Evolutionary conservation across 208 protist species (phyloP).

Genomic region (Wallacemonas sp.): DNA sequence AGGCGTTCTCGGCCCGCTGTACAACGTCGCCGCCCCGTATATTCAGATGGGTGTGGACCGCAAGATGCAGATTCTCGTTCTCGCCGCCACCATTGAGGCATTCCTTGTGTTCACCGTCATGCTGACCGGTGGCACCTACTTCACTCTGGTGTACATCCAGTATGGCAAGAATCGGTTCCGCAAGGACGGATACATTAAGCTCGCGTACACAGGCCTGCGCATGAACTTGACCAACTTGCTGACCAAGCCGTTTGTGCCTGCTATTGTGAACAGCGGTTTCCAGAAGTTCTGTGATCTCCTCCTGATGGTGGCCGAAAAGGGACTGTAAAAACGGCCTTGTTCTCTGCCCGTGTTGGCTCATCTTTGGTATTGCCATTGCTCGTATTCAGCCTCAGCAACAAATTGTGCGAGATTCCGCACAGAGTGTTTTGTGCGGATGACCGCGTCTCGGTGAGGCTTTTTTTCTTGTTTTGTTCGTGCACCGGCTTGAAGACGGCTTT

Average conservation of each 20-base stretch:
- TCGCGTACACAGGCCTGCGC: slow-evolving; percentile 64
- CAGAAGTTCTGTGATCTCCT: slow-evolving; percentile 75
- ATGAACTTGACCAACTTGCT: slow-evolving; percentile 54
- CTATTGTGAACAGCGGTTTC: slow-evolving; percentile 23
- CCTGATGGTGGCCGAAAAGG: slow-evolving; percentile 32
- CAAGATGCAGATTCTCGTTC: slow-evolving; percentile 33
- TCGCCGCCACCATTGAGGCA: slow-evolving; percentile 64
- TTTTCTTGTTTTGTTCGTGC: too few relatives aligned
- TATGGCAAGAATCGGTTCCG: slow-evolving; percentile 77
- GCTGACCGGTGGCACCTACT: slow-evolving; percentile 64
- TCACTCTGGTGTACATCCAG: slow-evolving; percentile 78
- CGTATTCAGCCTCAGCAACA: too few relatives aligned
- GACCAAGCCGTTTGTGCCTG: slow-evolving; percentile 9
- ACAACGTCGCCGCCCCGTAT: slow-evolving; percentile 34
- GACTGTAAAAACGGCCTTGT: slow-evolving; percentile 2
- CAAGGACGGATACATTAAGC: slow-evolving; percentile 60
- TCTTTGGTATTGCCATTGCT: not conserved
- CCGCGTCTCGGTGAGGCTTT: too few relatives aligned
- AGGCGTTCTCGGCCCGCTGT: slow-evolving; percentile 28
- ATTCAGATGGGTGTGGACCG: slow-evolving; percentile 33
- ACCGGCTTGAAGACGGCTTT: too few relatives aligned
- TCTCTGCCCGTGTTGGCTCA: not conserved
- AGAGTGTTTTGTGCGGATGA: too few relatives aligned
- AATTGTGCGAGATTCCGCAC: too few relatives aligned
- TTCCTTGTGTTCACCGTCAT: slow-evolving; percentile 67